Conservation (phyloP, 768 basidiomycete genomes). For the Pisolithus tinctorius region DNA sequence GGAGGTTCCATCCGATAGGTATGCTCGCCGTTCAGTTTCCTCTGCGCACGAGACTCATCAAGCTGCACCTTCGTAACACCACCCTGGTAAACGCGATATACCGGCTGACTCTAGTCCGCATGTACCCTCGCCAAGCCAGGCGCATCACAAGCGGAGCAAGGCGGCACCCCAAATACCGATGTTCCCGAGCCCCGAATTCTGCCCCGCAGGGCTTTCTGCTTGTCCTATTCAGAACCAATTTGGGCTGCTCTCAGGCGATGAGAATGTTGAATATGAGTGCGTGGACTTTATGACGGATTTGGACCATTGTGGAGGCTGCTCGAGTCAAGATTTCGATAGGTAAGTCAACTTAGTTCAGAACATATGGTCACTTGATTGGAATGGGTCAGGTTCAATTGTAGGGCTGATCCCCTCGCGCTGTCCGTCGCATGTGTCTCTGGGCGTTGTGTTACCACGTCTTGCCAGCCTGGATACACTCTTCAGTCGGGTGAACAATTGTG, state of each 20-base stretch:
- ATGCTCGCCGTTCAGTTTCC: background rate
- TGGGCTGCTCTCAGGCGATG: conserved; percentile 4
- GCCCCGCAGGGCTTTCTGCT: conserved; percentile 12
- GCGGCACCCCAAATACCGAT: conserved; percentile 9
- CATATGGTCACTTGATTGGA: background rate
- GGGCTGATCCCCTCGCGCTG: conserved; percentile 14
- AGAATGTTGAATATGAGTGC: conserved; percentile 21
- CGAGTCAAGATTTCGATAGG: conserved; percentile 12
- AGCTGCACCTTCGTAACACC: too few species aligned
- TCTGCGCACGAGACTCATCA: too few species aligned
- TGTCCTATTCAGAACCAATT: conserved; percentile 14
- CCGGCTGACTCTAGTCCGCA: background rate
- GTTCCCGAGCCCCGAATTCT: conserved; percentile 12
- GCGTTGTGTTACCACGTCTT: conserved; percentile 19
- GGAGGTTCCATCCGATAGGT: background rate
- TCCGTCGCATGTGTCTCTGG: conserved; percentile 23
- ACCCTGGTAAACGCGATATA: background rate
- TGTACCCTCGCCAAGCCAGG: background rate
- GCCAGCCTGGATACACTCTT: conserved; percentile 18
- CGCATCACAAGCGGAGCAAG: conserved; percentile 1
- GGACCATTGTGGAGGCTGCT: conserved; percentile 26
- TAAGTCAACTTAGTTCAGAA: background rate
- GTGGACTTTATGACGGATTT: conserved; percentile 23
- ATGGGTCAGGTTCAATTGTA: conserved; percentile 21
- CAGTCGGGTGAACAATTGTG: conserved; percentile 13